Percentiles rank a stretch among this genome's conserved stretches.
These are phyloP conservation scores for Clitoria ternatea DNA, from an alignment of 306 rosid genomes.

Conservation along the genomic window DNA sequence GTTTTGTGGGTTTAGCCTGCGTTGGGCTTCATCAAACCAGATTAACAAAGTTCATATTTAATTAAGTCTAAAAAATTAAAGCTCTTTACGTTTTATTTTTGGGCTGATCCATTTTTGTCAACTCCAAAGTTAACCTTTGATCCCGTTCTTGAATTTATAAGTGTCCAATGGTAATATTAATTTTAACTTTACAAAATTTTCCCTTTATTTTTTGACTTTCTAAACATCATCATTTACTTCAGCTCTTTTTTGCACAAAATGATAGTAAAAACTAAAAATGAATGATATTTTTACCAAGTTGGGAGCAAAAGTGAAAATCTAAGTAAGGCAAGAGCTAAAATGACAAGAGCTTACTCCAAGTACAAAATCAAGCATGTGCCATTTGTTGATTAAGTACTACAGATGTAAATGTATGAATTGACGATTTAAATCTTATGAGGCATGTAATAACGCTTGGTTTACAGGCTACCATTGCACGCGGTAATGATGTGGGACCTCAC, in stretches of 20 bases:
- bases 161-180: too few species aligned
- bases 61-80: too few species aligned
- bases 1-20: too few species aligned
- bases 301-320: background rate
- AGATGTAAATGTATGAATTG: background rate
- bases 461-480: slow-evolving; percentile 69
- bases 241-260: background rate
- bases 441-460: background rate
- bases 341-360: background rate
- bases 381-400: background rate
- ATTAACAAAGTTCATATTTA: too few species aligned
- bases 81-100: too few species aligned
- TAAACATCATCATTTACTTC: background rate
- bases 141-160: background rate
- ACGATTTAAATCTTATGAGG: background rate
- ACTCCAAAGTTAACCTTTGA: background rate
- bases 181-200: background rate
- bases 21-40: too few species aligned
- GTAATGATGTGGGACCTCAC: slow-evolving; percentile 62
- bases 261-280: background rate
- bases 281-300: background rate
- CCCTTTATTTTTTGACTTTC: background rate
- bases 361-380: background rate
- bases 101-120: too few species aligned
- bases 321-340: too few species aligned